Evolutionary conservation across 805 yeast species (phyloP), one percentile per base, ranked within the genome.

Genomic region (Zygoascus bituminiphila): DNA sequence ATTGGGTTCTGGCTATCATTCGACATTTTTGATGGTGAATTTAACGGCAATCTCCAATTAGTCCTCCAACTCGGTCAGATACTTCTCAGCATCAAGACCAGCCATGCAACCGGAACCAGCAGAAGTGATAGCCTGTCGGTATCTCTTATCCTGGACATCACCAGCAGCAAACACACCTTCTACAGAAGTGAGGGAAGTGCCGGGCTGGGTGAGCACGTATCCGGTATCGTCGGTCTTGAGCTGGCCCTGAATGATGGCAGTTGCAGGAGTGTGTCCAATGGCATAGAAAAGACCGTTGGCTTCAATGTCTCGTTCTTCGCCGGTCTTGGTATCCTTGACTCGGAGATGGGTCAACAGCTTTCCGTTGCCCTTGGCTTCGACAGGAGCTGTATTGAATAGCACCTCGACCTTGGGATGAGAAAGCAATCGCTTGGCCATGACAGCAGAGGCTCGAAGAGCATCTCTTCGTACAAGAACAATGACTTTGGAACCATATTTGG

Each of bases 91-190:
- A 62, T 93, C 98, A 53, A 93, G 77, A 52, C 95, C 98, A 61
- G 98, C 98, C 97, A 89, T 91, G 77, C 98, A 93, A 55, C 98
- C 98, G 54, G 96, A 78, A 64, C 98, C 98, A n/a, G 98, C 98
- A 67, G 97, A 88, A 38, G 98, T 93, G 64, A 93, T 88, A 51
- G 98, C 98, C 75, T 93, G 98, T 81, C 98, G 87, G 72, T 91
- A 93, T 66, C 78, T 79, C 69, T 87, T 83, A 71, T 93, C 98
- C 72, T 93, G 98, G 50, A 93, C 98, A 65, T 93, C 98, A 71
- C 98, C 98, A 51, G 98, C 98, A 52, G 98, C 98, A 59, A 84
- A 93, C 53, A 93, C 86, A 66, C 97, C 98, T 62, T 77, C 78
- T 51, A 91, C 78, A 12, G 94, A 81, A 43, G 98, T 93, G 59